Base-by-base conservation (phyloP, 108 stramenopile species). In the Schizochytrium sp. region DNA sequence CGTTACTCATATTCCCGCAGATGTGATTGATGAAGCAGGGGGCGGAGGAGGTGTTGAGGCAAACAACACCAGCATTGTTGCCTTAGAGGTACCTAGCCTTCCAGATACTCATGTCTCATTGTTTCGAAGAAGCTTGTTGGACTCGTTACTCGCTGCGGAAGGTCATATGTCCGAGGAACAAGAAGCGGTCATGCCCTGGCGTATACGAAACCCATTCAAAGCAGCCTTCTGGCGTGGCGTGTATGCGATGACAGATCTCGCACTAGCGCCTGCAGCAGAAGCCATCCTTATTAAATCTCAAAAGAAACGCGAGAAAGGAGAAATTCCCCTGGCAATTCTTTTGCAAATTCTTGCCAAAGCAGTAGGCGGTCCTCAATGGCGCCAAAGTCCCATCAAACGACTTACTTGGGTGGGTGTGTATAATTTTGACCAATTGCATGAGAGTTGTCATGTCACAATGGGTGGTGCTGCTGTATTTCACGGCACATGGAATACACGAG, bases 311-410 rank as follows among this genome's bases (percentile, higher is more conserved):
- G 76, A 56, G 15, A 50, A 46, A 13, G 53, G 76, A n/a, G 53
- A 83, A 42, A 10, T 83, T 2, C 50, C 53, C 8, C 4, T 83
- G 7, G 12, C 50, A 13, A n/a, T 55, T 7, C 50, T 83, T 8
- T 10, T 83, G 10, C 5, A 40, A n/a, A 17, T 83, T 10, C 76
- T 83, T 13, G 76, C 76, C 76, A 83, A 28, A 38, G 10, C 53
- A 7, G 76, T 83, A n/a, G 76, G 76, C n/a, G 76, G 76, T 17
- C 76, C 76, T n/a, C 50, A 83, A 50, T 83, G 76, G 76, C 47
- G 76, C 10, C 76, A 40, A 5, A 83, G 76, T 40, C 76, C 76
- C 0, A 28, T 83, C 53, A 53, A 83, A 1, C 47, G 76, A 8
- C 10, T 49, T 5, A 83, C 76, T 12, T 83, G 76, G 76, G 76